phyloP scores from a whole-genome alignment of 805 yeast genomes.

The Grigorovia yakushimaensis region DNA sequence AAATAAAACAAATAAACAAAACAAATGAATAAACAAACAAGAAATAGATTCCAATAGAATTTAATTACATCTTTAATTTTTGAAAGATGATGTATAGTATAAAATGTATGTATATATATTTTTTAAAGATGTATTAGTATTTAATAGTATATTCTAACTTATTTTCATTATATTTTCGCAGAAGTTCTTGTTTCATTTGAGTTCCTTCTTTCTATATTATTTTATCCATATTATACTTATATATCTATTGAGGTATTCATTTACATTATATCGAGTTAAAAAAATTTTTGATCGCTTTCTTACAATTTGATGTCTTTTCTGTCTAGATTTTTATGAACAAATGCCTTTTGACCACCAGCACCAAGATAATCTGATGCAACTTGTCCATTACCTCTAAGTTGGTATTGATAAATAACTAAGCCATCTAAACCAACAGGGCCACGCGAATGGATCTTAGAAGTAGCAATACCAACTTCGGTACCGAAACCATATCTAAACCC shows the following conservation, averaged over 20 bases:
- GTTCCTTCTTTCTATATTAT: too few species aligned
- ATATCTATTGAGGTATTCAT: too few species aligned
- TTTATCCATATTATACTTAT: too few species aligned
- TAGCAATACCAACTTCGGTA: constrained; percentile 95
- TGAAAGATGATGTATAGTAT: neutral
- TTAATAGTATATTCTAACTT: neutral
- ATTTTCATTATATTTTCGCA: neutral
- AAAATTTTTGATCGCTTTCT: neutral
- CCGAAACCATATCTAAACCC: constrained; percentile 99
- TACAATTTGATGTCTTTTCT: constrained; percentile 24
- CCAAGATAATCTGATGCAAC: constrained; percentile 86
- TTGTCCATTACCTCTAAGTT: constrained; percentile 86
- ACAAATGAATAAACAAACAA: neutral
- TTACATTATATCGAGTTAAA: neutral
- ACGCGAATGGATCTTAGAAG: constrained; percentile 94
- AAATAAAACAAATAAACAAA: neutral
- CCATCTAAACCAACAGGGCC: constrained; percentile 99
- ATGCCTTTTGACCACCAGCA: constrained; percentile 77
- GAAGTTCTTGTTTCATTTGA: too few species aligned
- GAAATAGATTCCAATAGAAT: neutral
- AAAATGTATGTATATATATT: neutral
- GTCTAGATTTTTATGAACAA: constrained; percentile 61
- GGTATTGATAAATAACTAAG: constrained; percentile 89
- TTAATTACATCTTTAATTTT: neutral
- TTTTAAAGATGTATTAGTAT: neutral